A percentile compares a stretch with the other conserved stretches of the same genome.
Evolutionary conservation across 495 filamentous ascomycete genomes (phyloP).

Genomic region (Pyrenopolyporus hunteri): DNA sequence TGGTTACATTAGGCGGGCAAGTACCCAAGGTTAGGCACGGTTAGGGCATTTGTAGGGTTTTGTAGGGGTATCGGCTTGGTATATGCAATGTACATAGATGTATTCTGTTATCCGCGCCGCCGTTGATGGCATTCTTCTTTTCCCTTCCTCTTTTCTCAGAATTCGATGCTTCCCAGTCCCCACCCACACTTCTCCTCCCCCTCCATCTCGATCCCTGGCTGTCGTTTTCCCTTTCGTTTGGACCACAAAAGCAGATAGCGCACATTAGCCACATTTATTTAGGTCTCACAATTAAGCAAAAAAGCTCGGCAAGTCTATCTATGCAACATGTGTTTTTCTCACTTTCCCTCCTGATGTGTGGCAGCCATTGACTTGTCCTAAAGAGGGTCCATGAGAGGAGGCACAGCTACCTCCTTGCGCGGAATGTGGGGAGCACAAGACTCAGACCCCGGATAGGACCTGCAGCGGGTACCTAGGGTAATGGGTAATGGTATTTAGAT

Average conservation of each 20-base stretch:
- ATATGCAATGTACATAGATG: no score
- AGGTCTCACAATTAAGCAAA: constrained; percentile 26
- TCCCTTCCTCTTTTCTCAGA: constrained; percentile 37
- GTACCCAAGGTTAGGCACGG: no score
- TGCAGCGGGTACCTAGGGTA: no score
- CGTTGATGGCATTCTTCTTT: constrained; percentile 37
- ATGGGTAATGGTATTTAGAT: no score
- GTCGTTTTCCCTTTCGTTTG: constrained; percentile 21
- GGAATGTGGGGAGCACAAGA: constrained; percentile 1
- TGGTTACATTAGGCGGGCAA: no score
- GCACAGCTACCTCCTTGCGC: background rate
- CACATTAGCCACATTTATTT: constrained; percentile 33
- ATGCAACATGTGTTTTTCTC: constrained; percentile 8
- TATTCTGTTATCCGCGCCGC: background rate
- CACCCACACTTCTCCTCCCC: constrained; percentile 17
- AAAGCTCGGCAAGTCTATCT: constrained; percentile 33
- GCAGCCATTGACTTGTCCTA: constrained; percentile 23
- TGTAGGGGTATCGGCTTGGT: no score
- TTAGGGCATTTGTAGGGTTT: background rate
- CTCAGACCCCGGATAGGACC: no score
- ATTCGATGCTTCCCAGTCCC: constrained; percentile 34
- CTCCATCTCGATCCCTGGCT: constrained; percentile 37
- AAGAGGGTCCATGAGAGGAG: constrained; percentile 18
- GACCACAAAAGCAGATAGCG: constrained; percentile 27
- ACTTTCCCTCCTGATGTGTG: no score